phyloP scores from a whole-genome alignment of 2,329 filamentous ascomycete species.

The Lachnellula suecica region DNA sequence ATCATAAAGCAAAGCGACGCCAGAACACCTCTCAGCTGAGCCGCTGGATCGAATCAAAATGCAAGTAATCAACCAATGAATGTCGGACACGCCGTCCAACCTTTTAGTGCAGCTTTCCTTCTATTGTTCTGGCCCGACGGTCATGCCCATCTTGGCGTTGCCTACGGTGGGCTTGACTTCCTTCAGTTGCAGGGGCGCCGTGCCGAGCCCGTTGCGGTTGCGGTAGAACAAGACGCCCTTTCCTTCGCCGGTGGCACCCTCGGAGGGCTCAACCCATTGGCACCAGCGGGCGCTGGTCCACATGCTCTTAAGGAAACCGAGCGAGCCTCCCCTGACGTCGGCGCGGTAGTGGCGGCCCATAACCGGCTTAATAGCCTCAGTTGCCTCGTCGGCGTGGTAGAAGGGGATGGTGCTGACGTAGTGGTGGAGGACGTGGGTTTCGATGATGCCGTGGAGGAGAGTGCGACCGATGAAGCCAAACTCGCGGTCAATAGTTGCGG shows the following conservation, averaged over 20 bases:
- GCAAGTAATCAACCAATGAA: no score
- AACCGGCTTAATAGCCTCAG: slow-evolving; percentile 88
- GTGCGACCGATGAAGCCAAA: slow-evolving; percentile 93
- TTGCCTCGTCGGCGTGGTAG: slow-evolving; percentile 93
- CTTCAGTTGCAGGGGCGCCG: slow-evolving; percentile 26
- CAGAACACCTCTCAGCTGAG: slow-evolving; percentile 12
- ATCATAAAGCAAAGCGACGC: slow-evolving; percentile 5
- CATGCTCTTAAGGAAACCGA: slow-evolving; percentile 82
- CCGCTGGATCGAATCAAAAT: slow-evolving; percentile 11
- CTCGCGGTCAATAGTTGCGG: slow-evolving; percentile 94
- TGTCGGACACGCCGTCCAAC: no score
- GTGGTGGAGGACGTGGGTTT: slow-evolving; percentile 97
- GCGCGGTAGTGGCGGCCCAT: slow-evolving; percentile 96
- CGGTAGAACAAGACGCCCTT: slow-evolving; percentile 95
- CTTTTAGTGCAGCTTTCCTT: no score
- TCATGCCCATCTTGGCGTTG: slow-evolving; percentile 12
- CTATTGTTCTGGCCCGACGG: slow-evolving; percentile 5
- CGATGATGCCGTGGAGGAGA: slow-evolving; percentile 92
- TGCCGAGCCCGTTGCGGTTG: slow-evolving; percentile 85
- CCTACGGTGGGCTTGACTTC: slow-evolving; percentile 13
- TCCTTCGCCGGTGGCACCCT: slow-evolving; percentile 74
- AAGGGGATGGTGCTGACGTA: slow-evolving; percentile 96
- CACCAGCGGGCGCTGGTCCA: slow-evolving; percentile 82
- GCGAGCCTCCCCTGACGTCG: slow-evolving; percentile 71
- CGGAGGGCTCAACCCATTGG: slow-evolving; percentile 96